Evolutionary conservation across 2,329 filamentous ascomycete species (phyloP).

Genomic region (Xylariomycetidae sp.): DNA sequence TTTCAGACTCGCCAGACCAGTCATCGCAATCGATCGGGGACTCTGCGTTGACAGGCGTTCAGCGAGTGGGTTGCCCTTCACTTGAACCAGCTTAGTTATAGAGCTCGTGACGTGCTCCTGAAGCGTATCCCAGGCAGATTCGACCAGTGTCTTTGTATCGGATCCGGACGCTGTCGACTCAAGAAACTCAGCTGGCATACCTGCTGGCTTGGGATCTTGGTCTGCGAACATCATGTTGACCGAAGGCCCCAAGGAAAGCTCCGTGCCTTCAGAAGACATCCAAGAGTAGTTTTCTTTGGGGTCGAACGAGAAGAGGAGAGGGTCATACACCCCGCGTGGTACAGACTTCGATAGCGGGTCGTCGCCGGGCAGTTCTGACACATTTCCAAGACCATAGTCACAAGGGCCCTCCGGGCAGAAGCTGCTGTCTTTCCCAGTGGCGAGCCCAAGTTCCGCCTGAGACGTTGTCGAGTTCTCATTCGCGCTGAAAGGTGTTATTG

Average conservation of each 20-base stretch:
- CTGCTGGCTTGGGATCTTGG: slow-evolving; percentile 13
- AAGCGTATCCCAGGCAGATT: slow-evolving; percentile 40
- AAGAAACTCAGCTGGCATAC: slow-evolving; percentile 14
- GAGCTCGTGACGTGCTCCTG: slow-evolving; percentile 42
- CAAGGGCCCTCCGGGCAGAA: slow-evolving; percentile 22
- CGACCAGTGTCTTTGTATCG: slow-evolving; percentile 36
- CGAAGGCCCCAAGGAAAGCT: slow-evolving; percentile 29
- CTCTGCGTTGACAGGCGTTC: slow-evolving; percentile 36
- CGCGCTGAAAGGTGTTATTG: slow-evolving; percentile 35
- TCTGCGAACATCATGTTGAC: slow-evolving; percentile 34
- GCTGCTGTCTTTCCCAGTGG: slow-evolving; percentile 16
- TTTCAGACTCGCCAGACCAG: slow-evolving; percentile 38
- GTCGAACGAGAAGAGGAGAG: slow-evolving; percentile 32
- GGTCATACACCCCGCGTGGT: slow-evolving; percentile 28
- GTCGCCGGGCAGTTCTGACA: slow-evolving; percentile 41
- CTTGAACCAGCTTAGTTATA: slow-evolving; percentile 34
- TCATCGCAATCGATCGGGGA: slow-evolving; percentile 32
- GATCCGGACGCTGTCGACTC: slow-evolving; percentile 19
- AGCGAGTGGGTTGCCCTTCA: slow-evolving; percentile 38
- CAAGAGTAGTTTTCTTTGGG: slow-evolving; percentile 27
- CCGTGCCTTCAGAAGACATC: slow-evolving; percentile 27
- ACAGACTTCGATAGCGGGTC: slow-evolving; percentile 30
- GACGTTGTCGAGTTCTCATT: slow-evolving; percentile 14
- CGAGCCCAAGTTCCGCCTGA: slow-evolving; percentile 25
- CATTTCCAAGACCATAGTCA: slow-evolving; percentile 22